Evolutionary conservation across 192 early-diverging fungal genomes (phyloP), one percentile per base, ranked within the genome.

Genomic region (Backusella luteola): DNA sequence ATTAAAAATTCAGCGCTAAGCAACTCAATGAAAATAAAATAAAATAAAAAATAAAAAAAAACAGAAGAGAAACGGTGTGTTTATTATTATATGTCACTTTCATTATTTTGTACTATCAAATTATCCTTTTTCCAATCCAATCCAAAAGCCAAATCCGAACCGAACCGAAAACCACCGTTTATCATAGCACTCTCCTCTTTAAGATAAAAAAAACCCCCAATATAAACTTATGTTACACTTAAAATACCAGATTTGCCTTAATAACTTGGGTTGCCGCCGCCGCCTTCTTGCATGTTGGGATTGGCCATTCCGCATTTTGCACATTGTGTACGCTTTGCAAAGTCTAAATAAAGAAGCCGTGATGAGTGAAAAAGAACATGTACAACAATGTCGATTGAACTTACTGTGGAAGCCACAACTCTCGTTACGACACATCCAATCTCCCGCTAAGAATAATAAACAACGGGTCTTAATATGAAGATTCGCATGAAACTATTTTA

Each of bases 381-480:
- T n/a, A n/a, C n/a, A n/a, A n/a, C n/a, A n/a, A n/a, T n/a, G n/a
- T n/a, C n/a, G n/a, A n/a, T n/a, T 17, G 12, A 44, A 71, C 23
- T 71, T 35, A 71, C 34, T 92, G 76, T 88, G 90, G 74, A 89
- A 91, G 41, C 79, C 75, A 69, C 91, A 92, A 21, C 63, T 74
- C 12, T 82, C 67, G 36, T 87, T 91, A n/a, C 87, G 84, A 75
- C 89, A 90, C 77, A 87, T 89, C 89, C 89, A 90, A 67, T 90
- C 88, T 34, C 89, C 88, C 17, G 70, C 21, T 32, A 17, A n/a
- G 32, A 32, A 52, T 29, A 19, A 52, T 9, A 72, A 17, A 32
- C 32, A 32, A 32, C 0, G 0, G 2, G 32, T 2, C 2, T 32
- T 3, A 32, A 3, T 32, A 32, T 32, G 3, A 0, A 32, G 2